These are phyloP conservation scores for Thelonectria rubi DNA, from an alignment of 2,329 filamentous ascomycete species.

Conservation along the genomic window DNA sequence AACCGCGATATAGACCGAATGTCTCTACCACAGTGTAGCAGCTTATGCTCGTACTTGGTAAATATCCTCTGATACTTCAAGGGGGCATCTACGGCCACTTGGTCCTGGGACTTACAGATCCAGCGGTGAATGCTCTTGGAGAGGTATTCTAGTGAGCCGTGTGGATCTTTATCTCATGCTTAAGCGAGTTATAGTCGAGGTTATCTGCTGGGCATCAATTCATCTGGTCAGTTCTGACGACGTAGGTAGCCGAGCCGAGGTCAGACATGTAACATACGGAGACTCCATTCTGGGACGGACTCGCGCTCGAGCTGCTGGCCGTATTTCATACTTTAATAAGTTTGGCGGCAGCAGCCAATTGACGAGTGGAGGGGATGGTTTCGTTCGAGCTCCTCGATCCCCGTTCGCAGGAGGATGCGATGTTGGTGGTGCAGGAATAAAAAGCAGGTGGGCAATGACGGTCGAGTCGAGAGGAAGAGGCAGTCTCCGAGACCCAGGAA, in stretches of 20 bases:
- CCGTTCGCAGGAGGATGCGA: background rate
- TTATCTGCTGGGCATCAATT: constrained; percentile 65
- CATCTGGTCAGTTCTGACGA: too few species aligned
- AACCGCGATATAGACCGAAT: constrained; percentile 68
- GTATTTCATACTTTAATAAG: constrained; percentile 39
- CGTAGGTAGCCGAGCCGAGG: too few species aligned
- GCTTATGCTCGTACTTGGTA: too few species aligned
- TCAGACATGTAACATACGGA: constrained; percentile 61
- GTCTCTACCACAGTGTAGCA: too few species aligned
- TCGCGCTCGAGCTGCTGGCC: constrained; percentile 71
- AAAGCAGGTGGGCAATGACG: background rate
- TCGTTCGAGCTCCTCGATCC: background rate
- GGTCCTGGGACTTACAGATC: constrained; percentile 48
- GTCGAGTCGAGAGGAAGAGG: background rate
- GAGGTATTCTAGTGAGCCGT: constrained; percentile 70
- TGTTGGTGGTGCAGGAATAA: background rate
- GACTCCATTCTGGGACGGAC: constrained; percentile 83
- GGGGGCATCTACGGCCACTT: constrained; percentile 1
- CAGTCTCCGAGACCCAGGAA: background rate
- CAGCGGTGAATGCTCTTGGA: constrained; percentile 58
- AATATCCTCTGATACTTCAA: too few species aligned
- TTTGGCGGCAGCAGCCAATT: too few species aligned
- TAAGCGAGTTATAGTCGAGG: constrained; percentile 88
- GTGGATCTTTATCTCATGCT: constrained; percentile 82
- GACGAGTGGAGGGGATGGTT: too few species aligned